Conservation (phyloP, 768 basidiomycete species). For the Tremella yokohamensis region DNA sequence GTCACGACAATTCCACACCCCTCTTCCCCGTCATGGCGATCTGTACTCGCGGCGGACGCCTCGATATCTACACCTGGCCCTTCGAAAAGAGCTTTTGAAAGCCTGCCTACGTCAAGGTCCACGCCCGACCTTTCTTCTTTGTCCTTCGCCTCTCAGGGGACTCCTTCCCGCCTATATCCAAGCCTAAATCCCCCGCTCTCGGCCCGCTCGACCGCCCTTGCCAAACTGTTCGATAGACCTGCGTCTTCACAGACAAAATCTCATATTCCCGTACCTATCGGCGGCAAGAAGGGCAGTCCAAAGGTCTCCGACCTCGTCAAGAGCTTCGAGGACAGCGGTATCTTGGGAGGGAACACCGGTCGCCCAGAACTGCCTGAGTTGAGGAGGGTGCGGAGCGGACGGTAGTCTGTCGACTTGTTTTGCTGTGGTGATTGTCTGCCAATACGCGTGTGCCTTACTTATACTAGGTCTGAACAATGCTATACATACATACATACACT, state of each 20-base stretch:
- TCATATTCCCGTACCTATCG: background rate
- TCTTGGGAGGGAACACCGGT: constrained; percentile 14
- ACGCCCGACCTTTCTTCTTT: background rate
- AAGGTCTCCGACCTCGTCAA: constrained; percentile 36
- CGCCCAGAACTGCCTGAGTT: constrained; percentile 4
- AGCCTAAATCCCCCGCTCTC: constrained; percentile 8
- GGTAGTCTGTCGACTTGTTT: background rate
- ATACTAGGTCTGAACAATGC: no score
- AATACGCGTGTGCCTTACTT: no score
- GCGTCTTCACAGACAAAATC: constrained; percentile 6
- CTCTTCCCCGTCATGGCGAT: background rate
- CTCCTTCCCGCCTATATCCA: constrained; percentile 10
- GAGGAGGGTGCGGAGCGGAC: constrained; percentile 13
- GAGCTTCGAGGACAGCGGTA: constrained; percentile 29
- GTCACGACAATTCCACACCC: background rate
- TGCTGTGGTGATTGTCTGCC: background rate
- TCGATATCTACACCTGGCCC: background rate
- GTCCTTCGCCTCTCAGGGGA: constrained; percentile 9
- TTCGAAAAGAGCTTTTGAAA: background rate
- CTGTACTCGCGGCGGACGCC: background rate
- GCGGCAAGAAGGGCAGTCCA: constrained; percentile 2
- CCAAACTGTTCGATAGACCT: constrained; percentile 7
- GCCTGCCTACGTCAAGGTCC: background rate
- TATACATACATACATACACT: no score
- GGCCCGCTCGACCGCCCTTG: constrained; percentile 28